Base-by-base conservation (phyloP, 2,329 filamentous ascomycete genomes). In the Penicillium sumatraense region DNA sequence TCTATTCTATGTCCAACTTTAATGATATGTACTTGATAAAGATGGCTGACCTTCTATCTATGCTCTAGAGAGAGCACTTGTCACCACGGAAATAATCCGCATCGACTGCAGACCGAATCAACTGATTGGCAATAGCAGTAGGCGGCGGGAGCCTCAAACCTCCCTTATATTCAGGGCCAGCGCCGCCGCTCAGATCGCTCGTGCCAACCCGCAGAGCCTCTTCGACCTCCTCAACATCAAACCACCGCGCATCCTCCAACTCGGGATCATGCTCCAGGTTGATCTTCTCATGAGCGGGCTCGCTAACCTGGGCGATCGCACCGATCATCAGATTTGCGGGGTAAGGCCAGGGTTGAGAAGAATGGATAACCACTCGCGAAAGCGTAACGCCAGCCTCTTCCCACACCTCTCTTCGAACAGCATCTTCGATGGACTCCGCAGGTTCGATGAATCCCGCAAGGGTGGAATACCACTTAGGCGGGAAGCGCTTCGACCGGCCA, bases 51-150 rank as follows among this genome's bases (percentile, higher is more conserved):
- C 26, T 7, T 10, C 29, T 14, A 27, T 31, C 11, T 11, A 44
- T 59, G 65, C 77, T 74, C 65, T 71, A 76, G 16, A 46, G 42
- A 47, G 73, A 84, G 9, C 83, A 83, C 72, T 85, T 88, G 13
- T 56, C 75, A 2, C 78, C 80, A 10, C 80, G 81, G 56, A 90
- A 77, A 71, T 90, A 95, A 0, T 91, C 91, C 50, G 69, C 69
- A 48, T 87, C 85, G 0, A 88, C 84, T 13, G 96, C 91, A 1
- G 92, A 91, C 49, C 80, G 82, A 65, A 99, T 86, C 69, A 98
- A 76, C 71, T 93, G 89, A 73, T 98, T 90, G 14, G 95, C 95
- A 81, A 99, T 98, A 1, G 95, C 93, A 31, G 92, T 96, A 55
- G 82, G 78, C 2, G 92, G 91, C 42, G 95, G 95, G 69, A 99